phyloP scores from a whole-genome alignment of 768 basidiomycete species.

The Clathrus columnatus region DNA sequence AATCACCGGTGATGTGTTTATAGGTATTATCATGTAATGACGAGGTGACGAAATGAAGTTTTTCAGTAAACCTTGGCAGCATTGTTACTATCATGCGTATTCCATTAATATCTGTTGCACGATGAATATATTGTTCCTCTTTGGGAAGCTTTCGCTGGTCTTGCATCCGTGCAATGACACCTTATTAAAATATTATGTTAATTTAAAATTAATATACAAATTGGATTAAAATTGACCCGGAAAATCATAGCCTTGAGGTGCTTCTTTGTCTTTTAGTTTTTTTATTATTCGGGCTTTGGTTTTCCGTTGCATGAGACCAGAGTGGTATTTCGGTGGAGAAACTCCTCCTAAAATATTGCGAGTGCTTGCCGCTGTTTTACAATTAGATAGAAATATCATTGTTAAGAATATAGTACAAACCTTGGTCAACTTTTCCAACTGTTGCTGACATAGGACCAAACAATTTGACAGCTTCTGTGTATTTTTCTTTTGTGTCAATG shows the following conservation, averaged over 20 bases:
- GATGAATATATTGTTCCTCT: conserved; percentile 3
- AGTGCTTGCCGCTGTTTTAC: neutral
- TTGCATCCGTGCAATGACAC: neutral
- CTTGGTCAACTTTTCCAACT: conserved; percentile 1
- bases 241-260: neutral
- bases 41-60: neutral
- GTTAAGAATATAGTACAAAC: too few species aligned
- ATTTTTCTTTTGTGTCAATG: neutral
- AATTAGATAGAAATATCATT: too few species aligned
- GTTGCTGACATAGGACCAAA: neutral
- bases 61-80: neutral
- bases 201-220: too few species aligned
- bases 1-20: conserved; percentile 11
- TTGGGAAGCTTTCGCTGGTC: neutral
- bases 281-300: neutral
- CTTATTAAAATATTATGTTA: neutral
- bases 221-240: neutral
- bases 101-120: neutral
- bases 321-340: neutral
- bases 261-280: neutral
- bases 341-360: neutral
- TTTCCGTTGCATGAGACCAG: neutral
- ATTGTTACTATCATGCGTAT: neutral
- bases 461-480: neutral
- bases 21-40: conserved; percentile 18